phyloP scores from a whole-genome alignment of 2,329 filamentous ascomycete species.

The Sporothrix curviconia region DNA sequence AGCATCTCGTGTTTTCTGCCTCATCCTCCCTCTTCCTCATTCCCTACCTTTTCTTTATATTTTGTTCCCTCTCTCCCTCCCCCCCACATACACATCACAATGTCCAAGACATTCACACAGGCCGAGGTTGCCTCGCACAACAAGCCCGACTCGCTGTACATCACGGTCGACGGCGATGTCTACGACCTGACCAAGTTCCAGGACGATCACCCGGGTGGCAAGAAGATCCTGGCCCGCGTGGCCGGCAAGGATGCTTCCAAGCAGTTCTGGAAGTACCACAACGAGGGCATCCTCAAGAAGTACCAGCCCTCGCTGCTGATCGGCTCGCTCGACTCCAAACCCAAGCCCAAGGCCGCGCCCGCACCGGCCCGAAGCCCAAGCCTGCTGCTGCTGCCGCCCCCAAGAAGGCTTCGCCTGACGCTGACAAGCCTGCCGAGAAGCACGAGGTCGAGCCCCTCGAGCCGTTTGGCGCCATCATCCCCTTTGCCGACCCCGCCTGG shows the following conservation, averaged over 20 bases:
- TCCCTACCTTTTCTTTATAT: neutral
- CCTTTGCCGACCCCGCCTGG: conserved; percentile 89
- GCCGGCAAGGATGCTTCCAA: conserved; percentile 61
- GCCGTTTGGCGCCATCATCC: conserved; percentile 76
- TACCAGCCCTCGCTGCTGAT: conserved; percentile 71
- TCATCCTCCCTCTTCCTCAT: neutral
- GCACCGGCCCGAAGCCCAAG: conserved; percentile 31
- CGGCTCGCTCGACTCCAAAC: conserved; percentile 84
- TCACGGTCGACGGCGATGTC: conserved; percentile 89
- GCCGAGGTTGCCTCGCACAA: conserved; percentile 88
- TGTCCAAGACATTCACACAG: conserved; percentile 82
- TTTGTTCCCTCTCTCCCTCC: neutral
- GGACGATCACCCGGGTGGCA: conserved; percentile 71
- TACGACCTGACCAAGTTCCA: conserved; percentile 90
- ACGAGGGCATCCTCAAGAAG: conserved; percentile 82
- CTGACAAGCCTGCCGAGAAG: conserved; percentile 14
- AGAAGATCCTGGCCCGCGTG: conserved; percentile 58
- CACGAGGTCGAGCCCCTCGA: conserved; percentile 61
- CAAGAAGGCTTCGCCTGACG: conserved; percentile 31
- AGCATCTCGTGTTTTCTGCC: conserved; percentile 20
- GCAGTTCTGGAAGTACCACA: conserved; percentile 72
- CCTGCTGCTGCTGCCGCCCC: conserved; percentile 27
- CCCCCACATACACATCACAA: conserved; percentile 37
- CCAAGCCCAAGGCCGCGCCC: conserved; percentile 50
- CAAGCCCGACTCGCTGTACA: conserved; percentile 78